Conservation (phyloP, 2,329 filamentous ascomycete species). For the Clarireedia paspali region DNA sequence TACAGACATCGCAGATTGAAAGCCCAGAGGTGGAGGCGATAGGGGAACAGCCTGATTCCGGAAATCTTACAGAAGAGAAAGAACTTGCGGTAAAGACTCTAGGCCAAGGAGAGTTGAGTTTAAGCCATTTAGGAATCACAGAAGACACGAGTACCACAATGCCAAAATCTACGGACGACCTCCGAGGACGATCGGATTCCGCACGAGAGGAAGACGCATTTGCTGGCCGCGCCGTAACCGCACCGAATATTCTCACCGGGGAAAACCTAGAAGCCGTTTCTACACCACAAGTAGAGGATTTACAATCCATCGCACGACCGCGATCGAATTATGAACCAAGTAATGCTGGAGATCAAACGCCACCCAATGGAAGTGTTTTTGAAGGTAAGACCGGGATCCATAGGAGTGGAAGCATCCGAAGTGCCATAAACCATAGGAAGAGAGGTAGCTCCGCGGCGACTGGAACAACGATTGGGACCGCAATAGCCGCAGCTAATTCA, state of each 20-base stretch:
- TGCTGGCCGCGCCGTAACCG: background rate
- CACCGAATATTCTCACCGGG: slow-evolving; percentile 4
- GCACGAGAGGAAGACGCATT: slow-evolving; percentile 19
- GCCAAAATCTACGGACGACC: slow-evolving; percentile 44
- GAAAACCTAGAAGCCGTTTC: slow-evolving; percentile 18
- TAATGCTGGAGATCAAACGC: slow-evolving; percentile 51
- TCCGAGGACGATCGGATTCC: slow-evolving; percentile 20
- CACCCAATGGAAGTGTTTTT: slow-evolving; percentile 56
- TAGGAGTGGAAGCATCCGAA: slow-evolving; percentile 60
- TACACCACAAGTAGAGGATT: slow-evolving; percentile 20
- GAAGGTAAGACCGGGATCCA: slow-evolving; percentile 47
- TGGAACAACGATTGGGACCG: slow-evolving; percentile 55
- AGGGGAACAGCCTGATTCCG: slow-evolving; percentile 27
- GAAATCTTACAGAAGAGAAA: slow-evolving; percentile 40
- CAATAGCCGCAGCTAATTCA: slow-evolving; percentile 61
- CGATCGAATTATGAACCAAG: slow-evolving; percentile 45
- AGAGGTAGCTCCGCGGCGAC: slow-evolving; percentile 72
- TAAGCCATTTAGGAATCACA: slow-evolving; percentile 78
- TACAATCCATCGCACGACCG: slow-evolving; percentile 28
- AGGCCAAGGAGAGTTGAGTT: slow-evolving; percentile 78
- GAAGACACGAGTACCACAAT: slow-evolving; percentile 51
- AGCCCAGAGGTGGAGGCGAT: slow-evolving; percentile 28
- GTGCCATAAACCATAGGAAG: slow-evolving; percentile 51
- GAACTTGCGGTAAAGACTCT: slow-evolving; percentile 81
- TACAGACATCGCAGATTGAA: slow-evolving; percentile 22